phyloP scores from a whole-genome alignment of 208 protist genomes.

The Naegleria fowleri region DNA sequence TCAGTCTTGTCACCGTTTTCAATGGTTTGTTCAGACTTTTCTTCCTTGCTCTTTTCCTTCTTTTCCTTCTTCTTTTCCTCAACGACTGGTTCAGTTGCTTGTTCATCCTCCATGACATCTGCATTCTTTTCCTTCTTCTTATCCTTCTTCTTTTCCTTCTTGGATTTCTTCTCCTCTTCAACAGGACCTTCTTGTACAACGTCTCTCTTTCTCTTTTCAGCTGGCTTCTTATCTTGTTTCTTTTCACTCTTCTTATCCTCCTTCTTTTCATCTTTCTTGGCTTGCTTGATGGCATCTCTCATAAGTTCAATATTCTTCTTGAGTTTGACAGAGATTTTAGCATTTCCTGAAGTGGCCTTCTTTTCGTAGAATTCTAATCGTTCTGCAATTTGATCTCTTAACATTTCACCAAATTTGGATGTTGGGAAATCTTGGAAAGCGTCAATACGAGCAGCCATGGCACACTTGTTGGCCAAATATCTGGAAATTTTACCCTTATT shows the following conservation, averaged over 20 bases:
- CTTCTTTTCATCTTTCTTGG: conserved; percentile 51
- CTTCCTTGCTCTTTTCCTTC: conserved; percentile 39
- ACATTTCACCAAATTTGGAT: conserved; percentile 81
- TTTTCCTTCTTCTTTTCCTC: conserved; percentile 42
- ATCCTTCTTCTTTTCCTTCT: conserved; percentile 24
- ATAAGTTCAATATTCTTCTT: conserved; percentile 89
- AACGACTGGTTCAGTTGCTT: background rate
- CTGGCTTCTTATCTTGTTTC: conserved; percentile 12
- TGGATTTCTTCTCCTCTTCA: conserved; percentile 37
- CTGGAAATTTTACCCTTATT: conserved; percentile 96
- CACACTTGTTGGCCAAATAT: conserved; percentile 97
- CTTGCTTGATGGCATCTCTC: conserved; percentile 64
- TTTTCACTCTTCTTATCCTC: conserved; percentile 34
- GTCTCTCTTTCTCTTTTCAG: conserved; percentile 27
- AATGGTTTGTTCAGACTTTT: background rate
- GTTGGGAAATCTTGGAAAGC: conserved; percentile 71
- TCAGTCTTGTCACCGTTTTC: background rate
- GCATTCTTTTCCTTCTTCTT: conserved; percentile 24
- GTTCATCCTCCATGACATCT: conserved; percentile 23
- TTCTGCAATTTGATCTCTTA: conserved; percentile 95
- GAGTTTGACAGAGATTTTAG: conserved; percentile 84
- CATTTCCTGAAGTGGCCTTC: conserved; percentile 55
- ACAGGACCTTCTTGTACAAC: background rate
- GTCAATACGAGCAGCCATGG: conserved; percentile 94
- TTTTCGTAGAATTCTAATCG: conserved; percentile 94